A percentile compares a stretch with the other conserved stretches of the same genome.
These are phyloP conservation scores for Chlamydomonas incerta DNA, from an alignment of 139 green algal species.

Conservation along the genomic window DNA sequence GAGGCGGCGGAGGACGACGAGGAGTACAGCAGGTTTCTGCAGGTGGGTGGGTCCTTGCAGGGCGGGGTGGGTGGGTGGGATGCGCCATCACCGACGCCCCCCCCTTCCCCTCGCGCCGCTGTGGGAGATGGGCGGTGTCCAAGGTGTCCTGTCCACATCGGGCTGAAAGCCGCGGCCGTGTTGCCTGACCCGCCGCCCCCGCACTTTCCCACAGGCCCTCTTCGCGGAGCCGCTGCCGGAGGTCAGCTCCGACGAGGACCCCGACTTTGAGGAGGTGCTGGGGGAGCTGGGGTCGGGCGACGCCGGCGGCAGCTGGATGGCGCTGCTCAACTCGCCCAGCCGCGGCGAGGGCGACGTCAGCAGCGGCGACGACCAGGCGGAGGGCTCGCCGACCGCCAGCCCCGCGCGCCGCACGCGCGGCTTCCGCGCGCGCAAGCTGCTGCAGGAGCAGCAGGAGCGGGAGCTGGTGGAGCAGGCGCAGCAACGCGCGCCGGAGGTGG, in stretches of 20 bases:
- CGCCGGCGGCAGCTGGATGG: conserved; percentile 1
- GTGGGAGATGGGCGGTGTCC: too few relatives aligned
- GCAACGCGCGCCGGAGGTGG: neutral
- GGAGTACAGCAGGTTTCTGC: conserved; percentile 39
- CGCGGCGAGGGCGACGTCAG: neutral
- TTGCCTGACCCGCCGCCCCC: too few relatives aligned
- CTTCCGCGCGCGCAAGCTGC: too few relatives aligned
- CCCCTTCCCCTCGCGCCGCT: too few relatives aligned
- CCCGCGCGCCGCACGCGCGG: conserved; percentile 3
- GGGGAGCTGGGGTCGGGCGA: neutral
- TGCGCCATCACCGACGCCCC: too few relatives aligned
- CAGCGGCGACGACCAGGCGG: neutral
- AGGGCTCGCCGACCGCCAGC: neutral
- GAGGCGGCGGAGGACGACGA: conserved; percentile 43
- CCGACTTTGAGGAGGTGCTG: conserved; percentile 31
- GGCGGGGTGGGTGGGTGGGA: too few relatives aligned
- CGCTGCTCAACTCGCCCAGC: neutral
- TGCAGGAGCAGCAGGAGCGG: neutral
- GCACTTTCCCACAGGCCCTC: conserved; percentile 6
- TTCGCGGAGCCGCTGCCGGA: conserved; percentile 27
- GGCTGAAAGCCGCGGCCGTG: too few relatives aligned
- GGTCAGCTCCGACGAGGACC: conserved; percentile 31
- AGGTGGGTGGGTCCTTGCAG: conserved; percentile 1
- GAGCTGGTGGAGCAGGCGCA: neutral
- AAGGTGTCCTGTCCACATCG: too few relatives aligned